Conservation (phyloP, 441 rosid genomes). For the Erysimum pusillum region DNA sequence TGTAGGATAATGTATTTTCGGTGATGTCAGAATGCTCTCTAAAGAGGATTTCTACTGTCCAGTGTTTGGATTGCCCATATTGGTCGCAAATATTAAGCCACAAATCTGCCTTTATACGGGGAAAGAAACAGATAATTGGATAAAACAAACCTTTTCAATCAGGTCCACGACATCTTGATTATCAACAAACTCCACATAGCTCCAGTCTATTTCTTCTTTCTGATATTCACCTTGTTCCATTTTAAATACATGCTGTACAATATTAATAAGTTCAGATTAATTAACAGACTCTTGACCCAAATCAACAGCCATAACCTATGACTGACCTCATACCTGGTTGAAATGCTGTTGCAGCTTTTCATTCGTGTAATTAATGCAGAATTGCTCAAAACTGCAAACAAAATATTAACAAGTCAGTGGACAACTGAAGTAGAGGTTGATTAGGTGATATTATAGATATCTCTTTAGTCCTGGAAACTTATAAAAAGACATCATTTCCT, state of each 20-base stretch:
- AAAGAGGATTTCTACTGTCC: conserved; percentile 14
- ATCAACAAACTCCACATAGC: conserved; percentile 71
- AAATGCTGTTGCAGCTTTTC: conserved; percentile 85
- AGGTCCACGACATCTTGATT: conserved; percentile 80
- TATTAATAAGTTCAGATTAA: conserved; percentile 41
- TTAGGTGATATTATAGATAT: conserved; percentile 21
- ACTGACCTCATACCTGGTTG: conserved; percentile 81
- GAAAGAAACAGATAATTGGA: conserved; percentile 23
- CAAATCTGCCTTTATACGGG: neutral
- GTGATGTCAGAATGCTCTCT: conserved; percentile 1
- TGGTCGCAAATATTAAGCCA: conserved; percentile 18
- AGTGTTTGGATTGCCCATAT: conserved; percentile 19
- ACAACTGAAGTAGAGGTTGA: conserved; percentile 26
- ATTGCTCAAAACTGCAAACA: conserved; percentile 71
- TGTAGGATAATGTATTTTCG: neutral
- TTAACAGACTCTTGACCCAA: conserved; percentile 38
- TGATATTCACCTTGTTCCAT: conserved; percentile 70
- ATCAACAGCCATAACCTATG: conserved; percentile 44
- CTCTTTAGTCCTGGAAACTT: conserved; percentile 5
- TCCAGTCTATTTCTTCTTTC: conserved; percentile 78
- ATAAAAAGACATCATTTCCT: conserved; percentile 18
- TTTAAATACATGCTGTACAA: conserved; percentile 72
- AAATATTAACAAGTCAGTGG: conserved; percentile 31
- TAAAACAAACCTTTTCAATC: conserved; percentile 67
- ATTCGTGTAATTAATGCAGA: conserved; percentile 74